phyloP scores from a whole-genome alignment of 2,329 filamentous ascomycete species.

The Colletotrichum somersetense region DNA sequence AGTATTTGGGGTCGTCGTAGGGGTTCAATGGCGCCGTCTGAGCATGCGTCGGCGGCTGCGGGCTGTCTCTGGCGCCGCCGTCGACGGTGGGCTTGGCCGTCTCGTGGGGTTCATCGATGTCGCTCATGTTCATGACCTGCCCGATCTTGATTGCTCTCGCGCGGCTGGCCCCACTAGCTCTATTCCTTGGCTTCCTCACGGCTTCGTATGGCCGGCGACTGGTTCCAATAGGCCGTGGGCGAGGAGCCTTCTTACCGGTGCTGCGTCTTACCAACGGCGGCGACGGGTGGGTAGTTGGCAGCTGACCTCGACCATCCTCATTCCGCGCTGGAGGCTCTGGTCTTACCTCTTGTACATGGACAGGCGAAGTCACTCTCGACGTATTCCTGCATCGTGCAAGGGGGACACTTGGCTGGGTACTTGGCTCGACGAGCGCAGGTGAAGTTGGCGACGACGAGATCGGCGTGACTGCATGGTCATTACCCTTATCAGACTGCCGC shows the following conservation, averaged over 20 bases:
- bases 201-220: neutral
- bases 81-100: neutral
- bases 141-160: too few species aligned
- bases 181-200: neutral
- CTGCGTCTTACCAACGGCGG: slow-evolving; percentile 7
- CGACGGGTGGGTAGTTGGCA: neutral
- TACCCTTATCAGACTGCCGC: neutral
- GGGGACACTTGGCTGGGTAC: neutral
- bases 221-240: neutral
- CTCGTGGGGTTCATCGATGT: neutral
- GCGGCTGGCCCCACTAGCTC: neutral
- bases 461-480: too few species aligned
- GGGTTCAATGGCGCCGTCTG: neutral
- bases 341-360: too few species aligned
- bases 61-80: neutral
- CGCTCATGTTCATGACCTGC: neutral
- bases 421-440: neutral
- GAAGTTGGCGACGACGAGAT: neutral
- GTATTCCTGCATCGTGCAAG: neutral
- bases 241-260: slow-evolving; percentile 23
- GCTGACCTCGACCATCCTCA: neutral
- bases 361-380: neutral
- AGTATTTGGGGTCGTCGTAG: slow-evolving; percentile 31
- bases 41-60: neutral
- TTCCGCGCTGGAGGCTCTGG: too few species aligned